A percentile compares a stretch with the other conserved stretches of the same genome.
Evolutionary conservation across 345 rosid species (phyloP).

Genomic region (Eutrema heterophyllum): DNA sequence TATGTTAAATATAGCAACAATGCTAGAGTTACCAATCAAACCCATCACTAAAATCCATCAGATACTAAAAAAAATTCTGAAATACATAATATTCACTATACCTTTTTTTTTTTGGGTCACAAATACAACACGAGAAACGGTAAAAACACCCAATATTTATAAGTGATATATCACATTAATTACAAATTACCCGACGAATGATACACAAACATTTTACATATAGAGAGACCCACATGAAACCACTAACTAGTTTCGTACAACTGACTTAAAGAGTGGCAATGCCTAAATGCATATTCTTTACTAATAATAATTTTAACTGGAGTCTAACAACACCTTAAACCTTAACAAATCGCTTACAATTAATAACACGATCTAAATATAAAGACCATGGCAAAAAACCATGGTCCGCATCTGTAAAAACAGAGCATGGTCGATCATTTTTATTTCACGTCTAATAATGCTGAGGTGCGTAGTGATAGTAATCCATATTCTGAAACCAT

Average conservation of each 20-base stretch:
- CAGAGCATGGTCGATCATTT: not conserved
- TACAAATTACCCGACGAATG: not conserved
- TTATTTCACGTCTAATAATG: not conserved
- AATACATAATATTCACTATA: no score
- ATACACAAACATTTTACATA: not conserved
- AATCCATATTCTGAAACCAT: conserved; percentile 25
- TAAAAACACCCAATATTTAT: not conserved
- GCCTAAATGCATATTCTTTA: not conserved
- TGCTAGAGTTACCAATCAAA: no score
- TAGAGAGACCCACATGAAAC: not conserved
- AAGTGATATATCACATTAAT: not conserved
- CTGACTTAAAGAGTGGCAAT: not conserved
- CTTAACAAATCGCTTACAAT: not conserved
- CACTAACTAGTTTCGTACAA: not conserved
- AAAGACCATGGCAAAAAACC: not conserved
- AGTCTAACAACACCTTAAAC: not conserved
- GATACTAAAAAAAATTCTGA: no score
- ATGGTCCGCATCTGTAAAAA: not conserved
- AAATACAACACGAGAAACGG: not conserved
- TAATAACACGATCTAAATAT: not conserved
- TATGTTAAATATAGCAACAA: no score
- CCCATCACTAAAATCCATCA: no score
- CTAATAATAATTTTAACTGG: not conserved
- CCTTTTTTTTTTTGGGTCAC: not conserved
- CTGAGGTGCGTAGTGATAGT: conserved; percentile 10